Evolutionary conservation across 2,329 filamentous ascomycete genomes (phyloP).

Genomic region (Stagonosporopsis cucurbitacearum): DNA sequence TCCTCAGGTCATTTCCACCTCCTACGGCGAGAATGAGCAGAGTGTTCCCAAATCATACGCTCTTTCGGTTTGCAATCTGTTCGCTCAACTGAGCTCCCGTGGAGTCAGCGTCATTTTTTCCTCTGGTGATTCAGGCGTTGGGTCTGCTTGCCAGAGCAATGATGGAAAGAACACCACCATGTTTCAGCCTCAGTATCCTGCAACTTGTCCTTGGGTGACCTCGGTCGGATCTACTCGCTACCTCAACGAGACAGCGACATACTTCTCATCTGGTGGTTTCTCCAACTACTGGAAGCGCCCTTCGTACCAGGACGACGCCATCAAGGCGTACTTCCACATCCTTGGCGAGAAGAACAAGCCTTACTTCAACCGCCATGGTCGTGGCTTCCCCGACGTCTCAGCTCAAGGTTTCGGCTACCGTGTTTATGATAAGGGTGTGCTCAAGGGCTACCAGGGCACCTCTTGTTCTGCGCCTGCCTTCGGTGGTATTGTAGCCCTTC

Average conservation of each 20-base stretch:
- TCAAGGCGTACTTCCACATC: slow-evolving; percentile 54
- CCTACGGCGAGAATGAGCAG: slow-evolving; percentile 72
- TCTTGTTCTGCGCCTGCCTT: slow-evolving; percentile 64
- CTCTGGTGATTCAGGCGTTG: slow-evolving; percentile 67
- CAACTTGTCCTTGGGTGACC: slow-evolving; percentile 71
- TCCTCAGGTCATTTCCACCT: slow-evolving; percentile 68
- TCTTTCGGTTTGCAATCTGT: slow-evolving; percentile 66
- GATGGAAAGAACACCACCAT: slow-evolving; percentile 63
- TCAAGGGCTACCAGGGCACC: slow-evolving; percentile 50
- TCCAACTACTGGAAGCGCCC: slow-evolving; percentile 57
- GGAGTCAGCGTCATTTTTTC: slow-evolving; percentile 68
- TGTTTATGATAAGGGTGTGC: slow-evolving; percentile 50
- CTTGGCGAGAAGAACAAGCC: slow-evolving; percentile 53
- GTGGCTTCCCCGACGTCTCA: slow-evolving; percentile 69
- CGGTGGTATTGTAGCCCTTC: slow-evolving; percentile 63
- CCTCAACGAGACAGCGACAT: slow-evolving; percentile 50
- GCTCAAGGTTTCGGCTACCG: slow-evolving; percentile 56
- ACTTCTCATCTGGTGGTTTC: slow-evolving; percentile 61
- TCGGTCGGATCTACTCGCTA: slow-evolving; percentile 66
- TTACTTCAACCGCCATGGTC: slow-evolving; percentile 60
- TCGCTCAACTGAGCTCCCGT: slow-evolving; percentile 68
- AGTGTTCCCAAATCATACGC: slow-evolving; percentile 67
- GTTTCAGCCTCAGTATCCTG: slow-evolving; percentile 69
- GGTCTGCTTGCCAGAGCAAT: slow-evolving; percentile 61
- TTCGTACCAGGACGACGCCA: slow-evolving; percentile 54